Evolutionary conservation across 2,329 filamentous ascomycete genomes (phyloP).

Genomic region (Trichoderma endophyticum): DNA sequence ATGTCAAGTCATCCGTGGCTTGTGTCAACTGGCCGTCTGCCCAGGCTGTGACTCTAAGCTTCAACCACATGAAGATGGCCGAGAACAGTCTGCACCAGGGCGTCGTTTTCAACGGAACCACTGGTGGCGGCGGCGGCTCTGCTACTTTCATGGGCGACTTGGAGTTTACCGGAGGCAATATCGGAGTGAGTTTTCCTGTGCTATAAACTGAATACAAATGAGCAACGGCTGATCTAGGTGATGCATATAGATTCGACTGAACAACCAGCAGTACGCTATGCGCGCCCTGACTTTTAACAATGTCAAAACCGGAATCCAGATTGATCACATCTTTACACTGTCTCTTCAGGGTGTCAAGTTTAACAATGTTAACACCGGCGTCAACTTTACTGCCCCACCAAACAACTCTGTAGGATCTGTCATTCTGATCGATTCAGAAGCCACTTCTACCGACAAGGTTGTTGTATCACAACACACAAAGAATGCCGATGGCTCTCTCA

Average conservation of each 20-base stretch:
- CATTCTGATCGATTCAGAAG: conserved; percentile 19
- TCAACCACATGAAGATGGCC: conserved; percentile 19
- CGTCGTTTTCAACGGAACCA: conserved; percentile 20
- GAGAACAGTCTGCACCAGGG: conserved; percentile 18
- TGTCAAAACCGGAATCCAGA: conserved; percentile 18
- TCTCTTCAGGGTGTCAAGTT: conserved; percentile 19
- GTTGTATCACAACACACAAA: conserved; percentile 19
- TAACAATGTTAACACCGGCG: conserved; percentile 17
- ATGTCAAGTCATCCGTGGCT: conserved; percentile 10
- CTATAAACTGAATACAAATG: background rate
- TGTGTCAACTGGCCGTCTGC: conserved; percentile 21
- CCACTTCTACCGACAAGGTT: conserved; percentile 14
- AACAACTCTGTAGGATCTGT: conserved; percentile 18
- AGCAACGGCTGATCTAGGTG: background rate
- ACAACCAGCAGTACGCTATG: conserved; percentile 21
- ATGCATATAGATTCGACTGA: conserved; percentile 11
- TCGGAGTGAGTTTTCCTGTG: background rate
- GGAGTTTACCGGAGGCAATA: conserved; percentile 12
- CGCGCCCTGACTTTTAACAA: conserved; percentile 18
- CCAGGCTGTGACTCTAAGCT: conserved; percentile 19
- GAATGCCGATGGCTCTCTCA: conserved; percentile 20
- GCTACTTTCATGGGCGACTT: conserved; percentile 21
- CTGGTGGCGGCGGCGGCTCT: conserved; percentile 18
- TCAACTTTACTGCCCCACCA: conserved; percentile 19
- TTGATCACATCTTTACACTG: conserved; percentile 20